Evolutionary conservation across 1,139 yeast species (phyloP).

Genomic region (Debaryomyces robertsiae): DNA sequence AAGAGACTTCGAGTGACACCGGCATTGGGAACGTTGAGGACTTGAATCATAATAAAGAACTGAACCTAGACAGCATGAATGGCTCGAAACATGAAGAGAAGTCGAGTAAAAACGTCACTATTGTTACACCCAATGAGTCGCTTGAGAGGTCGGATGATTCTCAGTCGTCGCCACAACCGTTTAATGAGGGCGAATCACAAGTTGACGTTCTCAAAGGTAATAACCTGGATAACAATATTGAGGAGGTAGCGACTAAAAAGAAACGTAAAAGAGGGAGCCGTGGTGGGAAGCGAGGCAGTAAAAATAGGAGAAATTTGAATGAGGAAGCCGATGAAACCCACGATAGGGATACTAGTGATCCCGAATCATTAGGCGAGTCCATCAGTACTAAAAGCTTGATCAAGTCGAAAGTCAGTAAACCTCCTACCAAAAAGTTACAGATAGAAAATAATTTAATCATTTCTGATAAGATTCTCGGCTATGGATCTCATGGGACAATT

Average conservation of each 20-base stretch:
- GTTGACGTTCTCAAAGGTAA: conserved; percentile 6
- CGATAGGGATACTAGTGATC: conserved; percentile 16
- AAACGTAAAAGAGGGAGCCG: conserved; percentile 84
- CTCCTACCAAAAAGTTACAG: conserved; percentile 37
- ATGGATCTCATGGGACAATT: conserved; percentile 96
- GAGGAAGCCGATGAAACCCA: conserved; percentile 17
- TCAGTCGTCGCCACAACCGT: background rate
- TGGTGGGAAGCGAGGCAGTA: conserved; percentile 65
- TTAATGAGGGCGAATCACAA: background rate
- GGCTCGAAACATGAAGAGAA: background rate
- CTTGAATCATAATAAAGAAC: background rate
- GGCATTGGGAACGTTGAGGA: too few species aligned
- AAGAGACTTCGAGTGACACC: background rate
- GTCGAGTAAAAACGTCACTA: conserved; percentile 29
- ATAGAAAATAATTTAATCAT: conserved; percentile 60
- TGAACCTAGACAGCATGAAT: background rate
- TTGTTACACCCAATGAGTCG: conserved; percentile 29
- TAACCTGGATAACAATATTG: conserved; percentile 7
- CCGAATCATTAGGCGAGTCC: conserved; percentile 18
- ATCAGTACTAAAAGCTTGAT: conserved; percentile 35
- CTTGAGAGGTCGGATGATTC: conserved; percentile 15
- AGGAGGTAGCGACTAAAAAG: conserved; percentile 27
- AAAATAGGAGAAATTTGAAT: conserved; percentile 38
- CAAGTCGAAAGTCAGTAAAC: conserved; percentile 21
- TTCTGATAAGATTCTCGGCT: conserved; percentile 78